Evolutionary conservation across 306 rosid species (phyloP).

Genomic region (Prinsepia uniflora): DNA sequence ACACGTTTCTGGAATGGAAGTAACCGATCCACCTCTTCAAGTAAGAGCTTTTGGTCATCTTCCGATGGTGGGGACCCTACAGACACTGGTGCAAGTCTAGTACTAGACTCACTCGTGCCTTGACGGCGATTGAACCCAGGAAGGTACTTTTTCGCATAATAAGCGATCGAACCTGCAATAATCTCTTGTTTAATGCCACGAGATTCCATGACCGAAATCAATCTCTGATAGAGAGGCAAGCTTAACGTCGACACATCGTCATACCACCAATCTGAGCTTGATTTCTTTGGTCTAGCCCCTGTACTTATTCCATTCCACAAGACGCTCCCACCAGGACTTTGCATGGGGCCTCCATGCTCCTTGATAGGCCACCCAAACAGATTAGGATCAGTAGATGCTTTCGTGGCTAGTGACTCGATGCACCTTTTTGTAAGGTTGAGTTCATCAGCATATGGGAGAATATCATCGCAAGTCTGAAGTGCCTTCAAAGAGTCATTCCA

Average conservation of each 20-base stretch:
- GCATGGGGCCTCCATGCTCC: slow-evolving; percentile 96
- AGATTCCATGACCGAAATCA: slow-evolving; percentile 79
- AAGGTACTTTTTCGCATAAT: slow-evolving; percentile 71
- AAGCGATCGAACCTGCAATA: slow-evolving; percentile 79
- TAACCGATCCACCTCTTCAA: slow-evolving; percentile 70
- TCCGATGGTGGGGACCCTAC: slow-evolving; percentile 70
- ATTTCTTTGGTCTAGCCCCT: slow-evolving; percentile 83
- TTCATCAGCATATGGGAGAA: slow-evolving; percentile 55
- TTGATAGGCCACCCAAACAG: slow-evolving; percentile 91
- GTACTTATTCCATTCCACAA: slow-evolving; percentile 99
- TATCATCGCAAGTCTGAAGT: slow-evolving; percentile 74
- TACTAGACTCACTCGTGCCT: slow-evolving; percentile 55
- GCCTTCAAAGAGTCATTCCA: slow-evolving; percentile 95
- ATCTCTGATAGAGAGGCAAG: slow-evolving; percentile 72
- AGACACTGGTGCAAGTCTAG: slow-evolving; percentile 44
- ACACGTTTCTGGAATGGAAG: slow-evolving; percentile 83
- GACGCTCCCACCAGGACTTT: slow-evolving; percentile 99
- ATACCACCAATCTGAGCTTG: slow-evolving; percentile 94
- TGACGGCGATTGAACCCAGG: slow-evolving; percentile 87
- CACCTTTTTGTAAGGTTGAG: slow-evolving; percentile 78
- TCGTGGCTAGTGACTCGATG: slow-evolving; percentile 82
- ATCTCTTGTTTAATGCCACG: slow-evolving; percentile 82
- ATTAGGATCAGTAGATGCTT: slow-evolving; percentile 87
- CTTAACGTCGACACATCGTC: slow-evolving; percentile 72
- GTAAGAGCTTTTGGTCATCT: slow-evolving; percentile 72